These are phyloP conservation scores for Plenodomus biglobosus DNA, from an alignment of 2,329 filamentous ascomycete genomes.

Conservation along the genomic window DNA sequence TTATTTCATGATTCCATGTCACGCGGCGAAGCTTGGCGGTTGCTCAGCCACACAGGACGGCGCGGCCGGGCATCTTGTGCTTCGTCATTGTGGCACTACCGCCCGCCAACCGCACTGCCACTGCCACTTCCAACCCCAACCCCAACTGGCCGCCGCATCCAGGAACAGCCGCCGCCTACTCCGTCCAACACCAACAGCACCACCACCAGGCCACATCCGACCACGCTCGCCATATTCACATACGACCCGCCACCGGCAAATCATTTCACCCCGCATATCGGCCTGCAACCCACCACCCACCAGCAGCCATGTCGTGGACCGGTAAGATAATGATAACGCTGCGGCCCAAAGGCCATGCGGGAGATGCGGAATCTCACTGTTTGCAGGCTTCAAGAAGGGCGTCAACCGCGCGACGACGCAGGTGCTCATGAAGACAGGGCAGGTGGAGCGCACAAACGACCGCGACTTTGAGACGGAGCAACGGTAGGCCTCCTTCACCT, in stretches of 20 bases:
- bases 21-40: conserved; percentile 1
- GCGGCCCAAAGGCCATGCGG: conserved; percentile 7
- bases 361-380: conserved; percentile 22
- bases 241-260: too few species aligned
- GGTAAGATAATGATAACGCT: conserved; percentile 50
- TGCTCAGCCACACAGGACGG: conserved; percentile 16
- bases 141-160: conserved; percentile 13
- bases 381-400: conserved; percentile 84
- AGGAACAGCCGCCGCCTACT: conserved; percentile 11
- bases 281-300: not conserved
- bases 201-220: conserved; percentile 3
- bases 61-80: conserved; percentile 15
- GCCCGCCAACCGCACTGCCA: conserved; percentile 12
- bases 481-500: conserved; percentile 57
- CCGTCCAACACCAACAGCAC: conserved; percentile 2
- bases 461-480: conserved; percentile 98
- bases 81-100: conserved; percentile 36
- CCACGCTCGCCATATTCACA: not conserved
- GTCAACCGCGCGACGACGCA: conserved; percentile 98
- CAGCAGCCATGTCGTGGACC: conserved; percentile 55
- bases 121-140: not conserved
- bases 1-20: not conserved
- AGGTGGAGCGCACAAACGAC: conserved; percentile 98
- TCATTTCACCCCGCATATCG: not conserved
- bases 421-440: conserved; percentile 99